Conservation (phyloP, 345 rosid species). For the Citrus reticulata region DNA sequence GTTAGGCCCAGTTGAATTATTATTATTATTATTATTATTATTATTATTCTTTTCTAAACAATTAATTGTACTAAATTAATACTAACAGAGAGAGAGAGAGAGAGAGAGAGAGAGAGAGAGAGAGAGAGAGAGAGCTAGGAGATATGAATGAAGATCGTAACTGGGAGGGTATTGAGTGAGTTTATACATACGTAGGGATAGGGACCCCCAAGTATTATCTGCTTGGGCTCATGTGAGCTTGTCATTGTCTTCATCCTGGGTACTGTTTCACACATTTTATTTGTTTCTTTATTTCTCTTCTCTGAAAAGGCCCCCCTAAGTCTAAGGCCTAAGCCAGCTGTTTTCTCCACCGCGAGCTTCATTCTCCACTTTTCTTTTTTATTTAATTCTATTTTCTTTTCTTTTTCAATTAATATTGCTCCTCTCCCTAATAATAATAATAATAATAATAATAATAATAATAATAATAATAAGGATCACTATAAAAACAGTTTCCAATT, state of each 20-base stretch:
- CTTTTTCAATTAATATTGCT: not conserved
- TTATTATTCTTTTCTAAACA: not conserved
- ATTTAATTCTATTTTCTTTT: not conserved
- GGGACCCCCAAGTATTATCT: conserved; percentile 55
- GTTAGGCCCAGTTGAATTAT: conserved; percentile 7
- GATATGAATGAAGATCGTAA: not conserved
- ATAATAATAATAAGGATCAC: too few species aligned
- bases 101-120: not conserved
- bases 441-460: too few species aligned
- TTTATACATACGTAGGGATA: conserved; percentile 9
- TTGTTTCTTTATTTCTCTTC: not conserved
- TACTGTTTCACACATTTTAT: too few species aligned
- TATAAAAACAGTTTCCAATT: too few species aligned
- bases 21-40: not conserved
- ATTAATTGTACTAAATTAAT: too few species aligned
- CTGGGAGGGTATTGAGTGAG: not conserved
- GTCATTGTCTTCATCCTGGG: conserved; percentile 42
- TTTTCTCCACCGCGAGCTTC: not conserved
- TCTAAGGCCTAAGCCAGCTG: not conserved
- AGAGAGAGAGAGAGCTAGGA: not conserved
- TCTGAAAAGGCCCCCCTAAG: not conserved
- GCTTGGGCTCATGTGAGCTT: conserved; percentile 59
- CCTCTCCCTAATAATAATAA: not conserved
- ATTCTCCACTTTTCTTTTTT: not conserved
- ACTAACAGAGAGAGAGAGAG: not conserved